Base-by-base conservation (phyloP, 1,284 basidiomycete species). In the Phlebopus sp. region DNA sequence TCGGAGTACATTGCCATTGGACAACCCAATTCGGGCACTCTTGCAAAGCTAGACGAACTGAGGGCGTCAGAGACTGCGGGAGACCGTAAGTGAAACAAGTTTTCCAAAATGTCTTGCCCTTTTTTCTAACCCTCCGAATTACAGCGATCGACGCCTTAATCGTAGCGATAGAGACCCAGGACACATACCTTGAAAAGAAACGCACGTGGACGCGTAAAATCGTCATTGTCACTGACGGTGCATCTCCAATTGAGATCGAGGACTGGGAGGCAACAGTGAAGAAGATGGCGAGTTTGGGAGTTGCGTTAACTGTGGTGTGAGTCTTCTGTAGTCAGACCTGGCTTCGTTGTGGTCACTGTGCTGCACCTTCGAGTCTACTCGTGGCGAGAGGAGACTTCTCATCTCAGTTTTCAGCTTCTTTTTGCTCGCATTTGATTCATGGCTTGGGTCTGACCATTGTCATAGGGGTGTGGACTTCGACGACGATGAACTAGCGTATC, bases 71-170 rank as follows among this genome's bases (percentile, higher is more conserved):
- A 74, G 0, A 75, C 76, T 2, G 60, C 69, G n/a, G 86, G 85
- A 32, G 87, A 91, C 59, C 78, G 88, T 88, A 64, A 58, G 87
- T 67, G 57, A 52, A 60, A 18, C 14, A 10, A 45, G 14, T 9
- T 11, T 15, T 14, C 37, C 9, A 34, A 17, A 13, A 18, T n/a
- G n/a, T 23, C 11, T 18, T 15, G 5, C 9, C 21, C 18, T 25
- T 34, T n/a, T 5, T 15, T 40, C 34, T 40, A 19, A 36, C 7
- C 34, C 31, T 25, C 34, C 32, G 5, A 45, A 48, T 40, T 46
- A 4, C 56, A 96, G 92, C 93, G 3, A 76, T 97, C 42, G 91
- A 94, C 56, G 92, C 86, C 2, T 68, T 97, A 32, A 86, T 96
- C 53, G 92, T 95, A 10, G 90, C 79, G 1, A 79, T 93, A 44